Evolutionary conservation across 345 rosid genomes (phyloP).

Genomic region (Arabidopsis suecica): DNA sequence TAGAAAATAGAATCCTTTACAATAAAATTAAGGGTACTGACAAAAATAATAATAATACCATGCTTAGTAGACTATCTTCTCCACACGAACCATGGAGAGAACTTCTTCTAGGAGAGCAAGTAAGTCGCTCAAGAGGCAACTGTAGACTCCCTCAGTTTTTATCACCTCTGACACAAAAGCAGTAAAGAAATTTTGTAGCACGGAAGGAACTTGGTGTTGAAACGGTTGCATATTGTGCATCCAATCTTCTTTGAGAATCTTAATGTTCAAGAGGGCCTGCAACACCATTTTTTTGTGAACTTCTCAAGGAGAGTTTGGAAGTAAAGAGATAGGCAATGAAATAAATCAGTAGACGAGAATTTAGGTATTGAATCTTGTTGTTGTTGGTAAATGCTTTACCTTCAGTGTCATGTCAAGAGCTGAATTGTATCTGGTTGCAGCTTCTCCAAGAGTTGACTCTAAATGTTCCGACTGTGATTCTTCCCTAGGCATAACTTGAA

Average conservation of each 20-base stretch:
- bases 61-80: constrained; percentile 11
- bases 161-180: constrained; percentile 11
- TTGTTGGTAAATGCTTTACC: constrained; percentile 23
- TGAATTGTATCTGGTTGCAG: constrained; percentile 19
- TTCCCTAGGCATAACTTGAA: constrained; percentile 30
- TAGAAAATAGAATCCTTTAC: background rate
- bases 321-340: no score
- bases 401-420: constrained; percentile 40
- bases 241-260: constrained; percentile 16
- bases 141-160: constrained; percentile 15
- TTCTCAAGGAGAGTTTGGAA: background rate
- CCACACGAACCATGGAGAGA: constrained; percentile 27
- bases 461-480: background rate
- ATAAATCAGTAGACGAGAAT: background rate
- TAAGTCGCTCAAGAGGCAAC: constrained; percentile 14
- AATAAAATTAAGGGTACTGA: background rate
- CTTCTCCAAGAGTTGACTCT: constrained; percentile 19
- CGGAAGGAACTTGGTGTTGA: background rate
- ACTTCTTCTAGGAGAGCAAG: constrained; percentile 20
- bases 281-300: background rate
- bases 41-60: background rate
- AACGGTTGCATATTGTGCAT: background rate
- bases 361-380: background rate
- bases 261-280: constrained; percentile 33
- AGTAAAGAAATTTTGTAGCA: constrained; percentile 16